phyloP scores from a whole-genome alignment of 768 basidiomycete species.

The Tricholoma furcatifolium region DNA sequence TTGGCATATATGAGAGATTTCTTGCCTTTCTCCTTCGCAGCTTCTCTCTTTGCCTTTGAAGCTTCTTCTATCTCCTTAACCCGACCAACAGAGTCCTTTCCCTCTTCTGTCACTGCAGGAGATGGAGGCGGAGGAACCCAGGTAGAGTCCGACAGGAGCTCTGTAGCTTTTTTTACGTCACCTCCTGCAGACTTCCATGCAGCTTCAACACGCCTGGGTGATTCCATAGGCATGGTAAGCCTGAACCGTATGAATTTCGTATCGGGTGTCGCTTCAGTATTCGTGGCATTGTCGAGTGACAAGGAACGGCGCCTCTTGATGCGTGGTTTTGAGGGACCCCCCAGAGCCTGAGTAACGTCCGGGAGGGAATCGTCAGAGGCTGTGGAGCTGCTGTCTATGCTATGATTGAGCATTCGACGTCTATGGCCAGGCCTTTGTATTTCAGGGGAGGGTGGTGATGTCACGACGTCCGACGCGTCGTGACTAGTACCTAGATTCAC shows the following conservation, averaged over 20 bases:
- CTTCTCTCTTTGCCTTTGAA: slow-evolving; percentile 61
- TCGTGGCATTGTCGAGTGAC: slow-evolving; percentile 26
- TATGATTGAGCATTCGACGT: slow-evolving; percentile 37
- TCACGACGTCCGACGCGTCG: slow-evolving; percentile 36
- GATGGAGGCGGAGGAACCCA: slow-evolving; percentile 43
- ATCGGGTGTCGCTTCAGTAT: slow-evolving; percentile 32
- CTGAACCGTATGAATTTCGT: slow-evolving; percentile 56
- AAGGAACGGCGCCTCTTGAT: slow-evolving; percentile 50
- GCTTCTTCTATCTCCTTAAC: slow-evolving; percentile 75
- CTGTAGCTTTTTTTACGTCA: slow-evolving; percentile 60
- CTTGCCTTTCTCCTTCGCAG: slow-evolving; percentile 73
- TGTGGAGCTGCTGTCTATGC: slow-evolving; percentile 43
- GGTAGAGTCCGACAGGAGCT: slow-evolving; percentile 51
- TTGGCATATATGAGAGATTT: slow-evolving; percentile 83
- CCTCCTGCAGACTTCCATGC: slow-evolving; percentile 67
- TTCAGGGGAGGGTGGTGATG: slow-evolving; percentile 59
- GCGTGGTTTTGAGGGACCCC: slow-evolving; percentile 49
- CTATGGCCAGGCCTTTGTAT: slow-evolving; percentile 52
- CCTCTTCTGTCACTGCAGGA: slow-evolving; percentile 18
- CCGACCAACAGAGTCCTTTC: slow-evolving; percentile 49
- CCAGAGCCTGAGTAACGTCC: slow-evolving; percentile 40
- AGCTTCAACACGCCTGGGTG: slow-evolving; percentile 46
- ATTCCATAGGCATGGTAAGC: slow-evolving; percentile 56
- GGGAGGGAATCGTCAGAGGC: slow-evolving; percentile 73
- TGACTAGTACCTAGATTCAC: slow-evolving; percentile 50